Conservation (phyloP, 2,329 filamentous ascomycete species). For the Trichophyton rubrum region DNA sequence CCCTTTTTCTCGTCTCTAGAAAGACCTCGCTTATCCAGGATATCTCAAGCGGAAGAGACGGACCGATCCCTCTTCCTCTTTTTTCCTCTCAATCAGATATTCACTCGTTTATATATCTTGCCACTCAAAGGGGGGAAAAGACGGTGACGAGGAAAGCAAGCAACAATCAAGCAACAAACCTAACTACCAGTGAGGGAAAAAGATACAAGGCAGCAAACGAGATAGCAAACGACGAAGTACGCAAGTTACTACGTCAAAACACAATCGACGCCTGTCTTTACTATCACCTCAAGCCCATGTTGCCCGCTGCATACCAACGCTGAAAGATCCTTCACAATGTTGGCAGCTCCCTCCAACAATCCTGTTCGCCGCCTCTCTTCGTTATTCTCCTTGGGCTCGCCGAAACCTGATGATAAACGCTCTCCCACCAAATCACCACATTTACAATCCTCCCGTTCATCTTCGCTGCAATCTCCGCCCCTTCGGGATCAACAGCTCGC, state of each 20-base stretch:
- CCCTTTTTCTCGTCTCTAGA: not conserved
- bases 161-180: not conserved
- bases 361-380: conserved; percentile 35
- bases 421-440: conserved; percentile 3
- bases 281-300: not conserved
- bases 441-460: conserved; percentile 20
- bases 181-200: not conserved
- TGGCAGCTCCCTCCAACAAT: conserved; percentile 31
- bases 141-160: not conserved
- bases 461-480: conserved; percentile 15
- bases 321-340: conserved; percentile 5
- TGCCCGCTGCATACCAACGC: not conserved
- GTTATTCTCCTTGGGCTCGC: conserved; percentile 31
- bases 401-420: conserved; percentile 19
- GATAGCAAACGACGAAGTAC: not conserved
- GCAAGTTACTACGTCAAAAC: not conserved
- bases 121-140: not conserved
- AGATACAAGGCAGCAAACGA: not conserved
- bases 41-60: not conserved
- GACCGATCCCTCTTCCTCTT: not conserved
- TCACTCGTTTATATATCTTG: not conserved
- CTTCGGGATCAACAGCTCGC: conserved; percentile 14
- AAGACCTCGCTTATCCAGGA: not conserved
- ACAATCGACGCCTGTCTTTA: not conserved
- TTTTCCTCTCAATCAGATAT: not conserved